These are phyloP conservation scores for Boletellus deceptivus DNA, from an alignment of 1,284 basidiomycete species.

Conservation along the genomic window DNA sequence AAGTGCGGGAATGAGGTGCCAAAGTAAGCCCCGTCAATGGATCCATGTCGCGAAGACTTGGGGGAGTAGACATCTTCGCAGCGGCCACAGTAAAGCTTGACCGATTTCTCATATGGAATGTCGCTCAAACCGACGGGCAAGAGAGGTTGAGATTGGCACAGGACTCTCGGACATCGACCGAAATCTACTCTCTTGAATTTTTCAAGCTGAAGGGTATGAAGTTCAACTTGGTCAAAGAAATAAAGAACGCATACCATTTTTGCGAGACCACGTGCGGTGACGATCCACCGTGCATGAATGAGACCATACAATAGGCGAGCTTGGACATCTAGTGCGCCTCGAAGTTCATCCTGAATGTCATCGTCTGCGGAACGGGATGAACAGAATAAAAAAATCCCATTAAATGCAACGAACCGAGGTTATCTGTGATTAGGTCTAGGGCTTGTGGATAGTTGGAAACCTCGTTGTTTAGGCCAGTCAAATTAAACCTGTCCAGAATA, in stretches of 20 bases:
- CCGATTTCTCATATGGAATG: conserved; percentile 92
- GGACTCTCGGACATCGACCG: conserved; percentile 91
- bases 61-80: conserved; percentile 97
- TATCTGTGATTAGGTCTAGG: conserved; percentile 93
- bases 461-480: conserved; percentile 96
- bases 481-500: conserved; percentile 97
- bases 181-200: conserved; percentile 98
- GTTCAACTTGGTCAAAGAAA: background rate
- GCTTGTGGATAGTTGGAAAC: conserved; percentile 94
- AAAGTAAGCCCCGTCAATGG: conserved; percentile 96
- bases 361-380: conserved; percentile 53
- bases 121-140: conserved; percentile 95
- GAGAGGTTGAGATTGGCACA: conserved; percentile 88
- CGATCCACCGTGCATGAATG: conserved; percentile 96
- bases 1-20: conserved; percentile 96
- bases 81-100: conserved; percentile 94
- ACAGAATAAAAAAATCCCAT: background rate
- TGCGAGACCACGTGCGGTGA: conserved; percentile 87
- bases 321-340: conserved; percentile 84
- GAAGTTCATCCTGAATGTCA: conserved; percentile 74
- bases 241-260: conserved; percentile 78
- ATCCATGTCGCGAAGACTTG: conserved; percentile 91
- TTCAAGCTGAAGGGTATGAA: conserved; percentile 62
- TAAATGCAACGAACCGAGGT: conserved; percentile 61
- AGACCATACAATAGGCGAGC: conserved; percentile 91